These are phyloP conservation scores for Lithospermum erythrorhizon DNA, from an alignment of 257 asterid genomes.

Conservation along the genomic window DNA sequence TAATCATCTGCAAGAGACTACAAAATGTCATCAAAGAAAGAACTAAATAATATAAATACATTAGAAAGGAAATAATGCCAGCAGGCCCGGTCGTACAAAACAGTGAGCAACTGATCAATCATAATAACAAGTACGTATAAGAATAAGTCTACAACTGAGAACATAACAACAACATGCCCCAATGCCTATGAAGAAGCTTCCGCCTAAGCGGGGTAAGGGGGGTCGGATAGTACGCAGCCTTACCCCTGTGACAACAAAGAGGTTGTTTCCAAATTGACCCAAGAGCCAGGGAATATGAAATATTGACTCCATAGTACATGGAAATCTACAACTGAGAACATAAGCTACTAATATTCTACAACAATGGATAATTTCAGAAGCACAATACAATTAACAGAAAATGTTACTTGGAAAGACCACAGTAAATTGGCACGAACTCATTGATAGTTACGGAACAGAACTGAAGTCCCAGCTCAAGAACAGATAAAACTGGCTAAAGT, in stretches of 20 bases:
- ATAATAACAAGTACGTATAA: too few species aligned
- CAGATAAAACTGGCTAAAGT: background rate
- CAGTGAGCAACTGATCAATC: background rate
- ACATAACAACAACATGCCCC: too few species aligned
- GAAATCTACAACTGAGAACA: background rate
- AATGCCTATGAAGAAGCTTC: too few species aligned
- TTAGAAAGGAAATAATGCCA: background rate
- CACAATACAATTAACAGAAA: background rate
- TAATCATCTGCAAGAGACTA: conserved; percentile 64
- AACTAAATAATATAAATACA: background rate
- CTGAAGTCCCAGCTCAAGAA: background rate
- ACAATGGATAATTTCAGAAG: too few species aligned
- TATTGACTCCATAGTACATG: too few species aligned
- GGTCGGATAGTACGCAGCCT: too few species aligned
- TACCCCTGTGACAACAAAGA: too few species aligned
- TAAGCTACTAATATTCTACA: too few species aligned
- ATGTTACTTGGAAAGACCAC: background rate
- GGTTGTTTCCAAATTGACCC: too few species aligned
- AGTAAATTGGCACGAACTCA: background rate
- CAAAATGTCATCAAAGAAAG: conserved; percentile 10
- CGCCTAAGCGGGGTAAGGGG: too few species aligned
- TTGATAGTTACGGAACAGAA: background rate
- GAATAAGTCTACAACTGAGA: background rate
- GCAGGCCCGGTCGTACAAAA: background rate
- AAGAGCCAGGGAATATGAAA: too few species aligned